Conservation (phyloP, 805 yeast species). For the Candida sphagnicola region DNA sequence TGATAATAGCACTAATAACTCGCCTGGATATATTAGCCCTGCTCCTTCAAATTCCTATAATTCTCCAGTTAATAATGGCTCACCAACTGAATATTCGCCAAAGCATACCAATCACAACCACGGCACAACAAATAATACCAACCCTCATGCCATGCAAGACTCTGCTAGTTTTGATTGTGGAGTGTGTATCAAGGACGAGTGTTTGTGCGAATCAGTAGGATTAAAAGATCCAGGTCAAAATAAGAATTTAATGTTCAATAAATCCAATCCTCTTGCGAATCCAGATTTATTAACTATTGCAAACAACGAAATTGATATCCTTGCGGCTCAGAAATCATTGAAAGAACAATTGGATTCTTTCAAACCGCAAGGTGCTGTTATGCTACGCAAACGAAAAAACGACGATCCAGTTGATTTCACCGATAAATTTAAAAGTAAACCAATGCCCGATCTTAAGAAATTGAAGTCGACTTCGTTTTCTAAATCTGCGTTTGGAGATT, state of each 20-base stretch:
- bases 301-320: slow-evolving; percentile 1
- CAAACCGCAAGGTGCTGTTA: slow-evolving; percentile 65
- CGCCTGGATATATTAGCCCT: slow-evolving; percentile 22
- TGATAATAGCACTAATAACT: slow-evolving; percentile 4
- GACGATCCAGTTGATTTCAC: slow-evolving; percentile 49
- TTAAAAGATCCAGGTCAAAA: slow-evolving; percentile 22
- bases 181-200: slow-evolving; percentile 64
- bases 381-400: slow-evolving; percentile 40
- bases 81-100: slow-evolving; percentile 6
- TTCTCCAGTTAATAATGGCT: background rate
- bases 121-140: slow-evolving; percentile 12
- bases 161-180: slow-evolving; percentile 48
- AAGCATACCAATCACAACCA: slow-evolving; percentile 8
- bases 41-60: slow-evolving; percentile 39
- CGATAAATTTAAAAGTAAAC: slow-evolving; percentile 32
- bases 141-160: slow-evolving; percentile 8
- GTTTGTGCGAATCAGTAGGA: slow-evolving; percentile 59
- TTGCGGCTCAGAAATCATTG: slow-evolving; percentile 10
- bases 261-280: background rate
- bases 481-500: slow-evolving; percentile 46
- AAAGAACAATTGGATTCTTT: slow-evolving; percentile 40
- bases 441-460: slow-evolving; percentile 36
- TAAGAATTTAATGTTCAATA: background rate
- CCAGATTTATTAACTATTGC: background rate
- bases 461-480: slow-evolving; percentile 27